phyloP scores from a whole-genome alignment of 495 filamentous ascomycete species.

The Jackrogersella minutella region DNA sequence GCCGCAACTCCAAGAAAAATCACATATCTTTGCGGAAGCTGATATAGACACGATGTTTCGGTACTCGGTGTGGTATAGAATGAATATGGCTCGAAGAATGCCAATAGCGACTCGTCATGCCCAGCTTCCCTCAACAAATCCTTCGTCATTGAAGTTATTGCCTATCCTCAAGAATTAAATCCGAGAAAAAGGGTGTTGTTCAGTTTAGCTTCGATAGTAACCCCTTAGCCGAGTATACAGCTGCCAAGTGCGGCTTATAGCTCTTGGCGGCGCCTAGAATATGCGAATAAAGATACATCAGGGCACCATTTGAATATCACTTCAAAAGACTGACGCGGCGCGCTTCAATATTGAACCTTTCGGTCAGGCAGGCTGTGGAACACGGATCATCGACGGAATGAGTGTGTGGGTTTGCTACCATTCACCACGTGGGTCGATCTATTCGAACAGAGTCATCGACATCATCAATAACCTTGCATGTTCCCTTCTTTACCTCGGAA shows the following conservation, averaged over 20 bases:
- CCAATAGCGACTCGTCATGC: neutral
- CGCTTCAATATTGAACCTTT: neutral
- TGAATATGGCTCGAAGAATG: neutral
- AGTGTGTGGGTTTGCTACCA: neutral
- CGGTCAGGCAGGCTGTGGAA: neutral
- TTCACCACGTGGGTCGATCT: neutral
- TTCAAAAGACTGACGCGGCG: neutral
- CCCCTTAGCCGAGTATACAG: neutral
- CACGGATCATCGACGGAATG: no score
- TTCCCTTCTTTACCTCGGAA: neutral
- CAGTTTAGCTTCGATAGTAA: neutral
- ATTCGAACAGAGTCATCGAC: neutral
- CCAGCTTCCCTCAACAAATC: neutral
- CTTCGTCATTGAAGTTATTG: neutral
- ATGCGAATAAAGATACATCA: neutral
- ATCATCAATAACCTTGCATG: neutral
- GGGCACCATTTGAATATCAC: neutral
- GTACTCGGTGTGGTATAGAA: neutral
- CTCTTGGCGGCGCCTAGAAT: neutral
- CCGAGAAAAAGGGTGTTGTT: neutral
- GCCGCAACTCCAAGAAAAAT: neutral
- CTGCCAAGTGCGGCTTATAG: neutral
- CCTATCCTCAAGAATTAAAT: neutral
- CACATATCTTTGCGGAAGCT: neutral
- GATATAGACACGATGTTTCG: neutral